These are phyloP conservation scores for Westerdykella sp. DNA, from an alignment of 2,329 filamentous ascomycete genomes.

Conservation along the genomic window DNA sequence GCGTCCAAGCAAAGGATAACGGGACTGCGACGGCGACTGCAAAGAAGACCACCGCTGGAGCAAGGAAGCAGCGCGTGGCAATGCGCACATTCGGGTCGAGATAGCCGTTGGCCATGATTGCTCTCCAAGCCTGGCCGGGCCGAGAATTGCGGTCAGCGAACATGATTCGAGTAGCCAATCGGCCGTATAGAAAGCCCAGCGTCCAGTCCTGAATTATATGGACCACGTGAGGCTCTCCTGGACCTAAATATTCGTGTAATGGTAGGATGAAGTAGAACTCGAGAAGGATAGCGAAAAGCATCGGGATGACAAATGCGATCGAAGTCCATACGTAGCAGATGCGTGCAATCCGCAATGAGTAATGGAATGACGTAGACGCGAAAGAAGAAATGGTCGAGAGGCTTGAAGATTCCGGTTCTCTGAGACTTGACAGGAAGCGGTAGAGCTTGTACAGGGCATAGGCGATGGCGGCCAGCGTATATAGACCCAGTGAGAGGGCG, in stretches of 20 bases:
- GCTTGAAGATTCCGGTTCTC: conserved; percentile 22
- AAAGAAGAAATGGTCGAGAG: conserved; percentile 17
- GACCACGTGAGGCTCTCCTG: conserved; percentile 59
- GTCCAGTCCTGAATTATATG: conserved; percentile 93
- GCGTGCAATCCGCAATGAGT: conserved; percentile 23
- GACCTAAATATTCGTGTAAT: conserved; percentile 63
- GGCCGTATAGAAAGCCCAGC: conserved; percentile 81
- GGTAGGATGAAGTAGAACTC: conserved; percentile 88
- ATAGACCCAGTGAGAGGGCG: conserved; percentile 86
- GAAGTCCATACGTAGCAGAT: conserved; percentile 70
- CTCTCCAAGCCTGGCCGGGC: conserved; percentile 66
- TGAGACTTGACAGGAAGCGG: conserved; percentile 39
- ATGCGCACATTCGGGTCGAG: conserved; percentile 70
- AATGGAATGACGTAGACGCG: not conserved
- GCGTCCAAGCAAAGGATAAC: conserved; percentile 50
- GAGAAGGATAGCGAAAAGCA: conserved; percentile 70
- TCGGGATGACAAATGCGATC: conserved; percentile 72
- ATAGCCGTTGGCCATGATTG: conserved; percentile 65
- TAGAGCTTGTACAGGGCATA: conserved; percentile 50
- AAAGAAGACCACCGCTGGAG: conserved; percentile 64
- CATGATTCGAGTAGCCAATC: conserved; percentile 66
- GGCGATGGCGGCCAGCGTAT: conserved; percentile 62
- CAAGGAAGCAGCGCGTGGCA: conserved; percentile 78
- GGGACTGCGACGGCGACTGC: conserved; percentile 59
- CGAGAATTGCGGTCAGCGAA: conserved; percentile 63